Conservation (phyloP, 1,139 yeast species). For the Kurtzmaniella quercitrusa region DNA sequence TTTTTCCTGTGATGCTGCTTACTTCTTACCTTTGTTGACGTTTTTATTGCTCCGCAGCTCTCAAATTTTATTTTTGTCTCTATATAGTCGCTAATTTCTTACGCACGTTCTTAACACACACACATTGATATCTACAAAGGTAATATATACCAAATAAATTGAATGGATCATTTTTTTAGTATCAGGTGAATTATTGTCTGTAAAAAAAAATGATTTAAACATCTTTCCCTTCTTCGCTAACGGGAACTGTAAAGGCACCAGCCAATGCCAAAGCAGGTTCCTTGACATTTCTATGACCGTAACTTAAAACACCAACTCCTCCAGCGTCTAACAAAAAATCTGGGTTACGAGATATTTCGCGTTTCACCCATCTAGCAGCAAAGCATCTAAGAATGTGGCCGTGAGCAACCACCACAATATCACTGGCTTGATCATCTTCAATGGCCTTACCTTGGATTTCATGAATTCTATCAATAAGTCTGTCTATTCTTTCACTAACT, state of each 20-base stretch:
- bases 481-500: slow-evolving; percentile 68
- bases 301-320: slow-evolving; percentile 88
- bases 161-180: too few relatives aligned
- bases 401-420: slow-evolving; percentile 81
- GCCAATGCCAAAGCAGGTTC: slow-evolving; percentile 86
- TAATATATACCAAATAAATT: too few relatives aligned
- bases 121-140: too few relatives aligned
- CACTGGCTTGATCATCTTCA: slow-evolving; percentile 53
- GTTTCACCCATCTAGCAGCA: slow-evolving; percentile 81
- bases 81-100: too few relatives aligned
- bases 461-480: slow-evolving; percentile 59
- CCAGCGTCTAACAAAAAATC: slow-evolving; percentile 88
- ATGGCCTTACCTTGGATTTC: slow-evolving; percentile 60
- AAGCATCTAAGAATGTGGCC: slow-evolving; percentile 90
- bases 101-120: too few relatives aligned
- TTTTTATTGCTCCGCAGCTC: too few relatives aligned
- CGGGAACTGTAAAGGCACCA: slow-evolving; percentile 75
- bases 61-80: too few relatives aligned
- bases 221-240: slow-evolving; percentile 39
- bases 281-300: slow-evolving; percentile 76
- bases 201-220: too few relatives aligned
- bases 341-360: slow-evolving; percentile 61
- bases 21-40: too few relatives aligned
- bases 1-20: too few relatives aligned
- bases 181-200: too few relatives aligned